These are phyloP conservation scores for Volvariella volvacea DNA, from an alignment of 1,284 basidiomycete genomes.

Conservation along the genomic window DNA sequence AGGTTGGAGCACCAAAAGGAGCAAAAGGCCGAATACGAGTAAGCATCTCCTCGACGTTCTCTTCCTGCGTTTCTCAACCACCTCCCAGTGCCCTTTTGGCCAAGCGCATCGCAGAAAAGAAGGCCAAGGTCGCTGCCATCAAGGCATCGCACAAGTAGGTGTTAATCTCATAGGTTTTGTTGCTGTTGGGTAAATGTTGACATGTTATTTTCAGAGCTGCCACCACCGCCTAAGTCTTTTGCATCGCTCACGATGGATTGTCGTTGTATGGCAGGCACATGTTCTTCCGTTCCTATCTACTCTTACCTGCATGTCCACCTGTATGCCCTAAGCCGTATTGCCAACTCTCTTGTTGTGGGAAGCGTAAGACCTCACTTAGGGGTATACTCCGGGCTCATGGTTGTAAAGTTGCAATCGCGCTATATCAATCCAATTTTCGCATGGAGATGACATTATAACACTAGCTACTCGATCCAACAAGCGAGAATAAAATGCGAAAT, in stretches of 20 bases:
- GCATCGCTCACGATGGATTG: neutral
- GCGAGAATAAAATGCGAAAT: too few species aligned
- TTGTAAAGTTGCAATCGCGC: too few species aligned
- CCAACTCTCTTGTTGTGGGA: neutral
- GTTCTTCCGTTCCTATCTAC: neutral
- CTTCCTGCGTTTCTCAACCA: slow-evolving; percentile 2
- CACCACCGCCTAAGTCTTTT: neutral
- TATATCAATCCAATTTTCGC: too few species aligned
- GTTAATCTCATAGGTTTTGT: neutral
- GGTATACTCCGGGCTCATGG: too few species aligned
- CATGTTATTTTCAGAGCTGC: neutral
- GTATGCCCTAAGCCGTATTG: slow-evolving; percentile 1
- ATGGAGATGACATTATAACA: too few species aligned
- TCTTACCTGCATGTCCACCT: slow-evolving; percentile 1
- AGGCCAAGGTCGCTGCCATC: slow-evolving; percentile 76
- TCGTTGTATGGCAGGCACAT: neutral
- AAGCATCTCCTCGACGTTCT: slow-evolving; percentile 18
- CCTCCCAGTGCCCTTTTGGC: slow-evolving; percentile 61
- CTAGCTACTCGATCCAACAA: too few species aligned
- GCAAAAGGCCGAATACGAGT: slow-evolving; percentile 91
- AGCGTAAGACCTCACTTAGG: too few species aligned
- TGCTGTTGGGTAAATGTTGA: neutral
- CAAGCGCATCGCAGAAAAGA: slow-evolving; percentile 93
- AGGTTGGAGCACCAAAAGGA: slow-evolving; percentile 90
- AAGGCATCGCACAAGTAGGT: slow-evolving; percentile 56